Evolutionary conservation across 2,329 filamentous ascomycete genomes (phyloP), one percentile per base, ranked within the genome.

Genomic region (Tolypocladium inflatum): DNA sequence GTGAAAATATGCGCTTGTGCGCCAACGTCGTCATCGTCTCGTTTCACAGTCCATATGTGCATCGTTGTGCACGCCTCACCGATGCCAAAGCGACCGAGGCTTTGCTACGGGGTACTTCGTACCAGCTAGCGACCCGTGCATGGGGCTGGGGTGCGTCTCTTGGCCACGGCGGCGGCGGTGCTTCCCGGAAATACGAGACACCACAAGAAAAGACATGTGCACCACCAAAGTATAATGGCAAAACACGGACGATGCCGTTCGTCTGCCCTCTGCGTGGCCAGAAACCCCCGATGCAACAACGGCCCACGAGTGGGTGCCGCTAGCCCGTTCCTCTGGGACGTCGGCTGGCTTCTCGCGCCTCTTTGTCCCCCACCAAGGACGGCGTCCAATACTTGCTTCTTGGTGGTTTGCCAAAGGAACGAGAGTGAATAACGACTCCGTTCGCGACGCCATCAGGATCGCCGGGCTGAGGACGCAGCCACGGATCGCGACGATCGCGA

Each of bases 381-480:
- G 48, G 45, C 48, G 30, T 30, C 48, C 26, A 35, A 13, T n/a
- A 13, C 30, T 21, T 33, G 45, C 43, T 57, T 52, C 55, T 42
- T 39, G 55, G 45, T 42, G 48, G 55, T 33, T n/a, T 51, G 39
- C 39, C 37, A 54, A 30, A 19, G n/a, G 4, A 33, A 30, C 23
- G 51, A 54, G 33, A 10, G 33, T 21, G 51, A 54, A 54, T 3
- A n/a, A 26, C 21, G 21, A 26, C 26, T 21, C 53, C 53, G 41
- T 26, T 30, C 21, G 53, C 37, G 53, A 21, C 55, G 37, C 43
- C 37, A 54, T 33, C 42, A 33, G 56, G 41, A 41, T 39, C 41
- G 54, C 58, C 56, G 50, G 58, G 56, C 60, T 60, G 60, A 58
- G 55, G 55, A 55, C 52, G 59, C 58, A 59, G 59, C 59, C 57